Evolutionary conservation across 352 stramenopile species (phyloP).

Genomic region (Phytophthora pini): DNA sequence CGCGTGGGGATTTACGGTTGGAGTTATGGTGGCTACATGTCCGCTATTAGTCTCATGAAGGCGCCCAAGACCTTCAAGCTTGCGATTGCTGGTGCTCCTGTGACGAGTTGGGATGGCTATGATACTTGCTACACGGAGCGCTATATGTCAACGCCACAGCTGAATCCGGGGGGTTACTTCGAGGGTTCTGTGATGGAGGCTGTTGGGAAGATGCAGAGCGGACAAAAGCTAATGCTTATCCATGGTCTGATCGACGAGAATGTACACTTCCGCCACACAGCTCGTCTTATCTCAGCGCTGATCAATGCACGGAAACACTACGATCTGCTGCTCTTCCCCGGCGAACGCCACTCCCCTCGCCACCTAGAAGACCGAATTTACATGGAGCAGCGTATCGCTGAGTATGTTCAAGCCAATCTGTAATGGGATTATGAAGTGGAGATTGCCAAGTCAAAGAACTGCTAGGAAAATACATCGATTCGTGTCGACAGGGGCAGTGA

Average conservation of each 20-base stretch:
- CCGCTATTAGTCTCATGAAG: conserved; percentile 96
- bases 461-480: conserved; percentile 16
- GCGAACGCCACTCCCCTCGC: conserved; percentile 96
- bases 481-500: conserved; percentile 20
- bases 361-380: conserved; percentile 93
- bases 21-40: conserved; percentile 99
- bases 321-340: conserved; percentile 96
- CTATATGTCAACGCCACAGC: conserved; percentile 96
- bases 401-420: conserved; percentile 84
- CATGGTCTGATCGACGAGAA: conserved; percentile 99
- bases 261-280: conserved; percentile 98
- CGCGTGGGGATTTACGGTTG: conserved; percentile 97
- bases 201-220: conserved; percentile 89
- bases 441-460: conserved; percentile 6
- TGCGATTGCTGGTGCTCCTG: conserved; percentile 95
- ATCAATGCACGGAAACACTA: conserved; percentile 96
- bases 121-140: conserved; percentile 99
- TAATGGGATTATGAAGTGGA: conserved; percentile 42
- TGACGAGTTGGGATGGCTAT: conserved; percentile 98
- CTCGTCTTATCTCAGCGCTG: conserved; percentile 95
- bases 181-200: conserved; percentile 93
- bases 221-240: conserved; percentile 94
- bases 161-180: conserved; percentile 93
- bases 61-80: conserved; percentile 96
- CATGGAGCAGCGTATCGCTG: conserved; percentile 95